Conservation (phyloP, 2,329 filamentous ascomycete species). For the Lecanicillium sp. region DNA sequence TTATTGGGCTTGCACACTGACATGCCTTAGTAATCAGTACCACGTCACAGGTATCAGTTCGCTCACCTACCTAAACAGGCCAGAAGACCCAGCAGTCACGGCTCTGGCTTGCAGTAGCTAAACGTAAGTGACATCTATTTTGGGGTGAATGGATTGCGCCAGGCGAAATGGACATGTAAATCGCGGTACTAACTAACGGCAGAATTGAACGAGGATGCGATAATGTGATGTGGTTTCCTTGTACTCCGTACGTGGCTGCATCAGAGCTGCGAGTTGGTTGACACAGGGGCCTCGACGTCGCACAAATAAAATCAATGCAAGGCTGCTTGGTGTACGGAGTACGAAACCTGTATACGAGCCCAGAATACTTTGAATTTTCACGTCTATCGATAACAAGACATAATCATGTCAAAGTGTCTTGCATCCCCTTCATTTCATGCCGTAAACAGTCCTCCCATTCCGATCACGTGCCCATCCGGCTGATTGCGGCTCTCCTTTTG, state of each 20-base stretch:
- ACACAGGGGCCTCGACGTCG: no score
- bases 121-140: slow-evolving; percentile 1
- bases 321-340: no score
- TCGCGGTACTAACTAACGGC: not conserved
- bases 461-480: not conserved
- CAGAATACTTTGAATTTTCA: no score
- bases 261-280: no score
- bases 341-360: no score
- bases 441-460: no score
- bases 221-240: no score
- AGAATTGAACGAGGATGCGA: no score
- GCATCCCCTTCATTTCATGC: not conserved
- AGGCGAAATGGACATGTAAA: not conserved
- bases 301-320: no score
- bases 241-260: no score
- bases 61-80: slow-evolving; percentile 7
- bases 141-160: not conserved
- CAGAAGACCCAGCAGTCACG: not conserved
- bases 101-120: not conserved
- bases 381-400: no score
- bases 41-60: not conserved
- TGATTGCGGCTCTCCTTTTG: not conserved
- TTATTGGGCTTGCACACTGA: not conserved
- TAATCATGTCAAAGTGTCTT: not conserved
- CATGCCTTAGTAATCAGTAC: slow-evolving; percentile 9